Conservation (phyloP, 257 asterid genomes). For the Verbena officinalis region DNA sequence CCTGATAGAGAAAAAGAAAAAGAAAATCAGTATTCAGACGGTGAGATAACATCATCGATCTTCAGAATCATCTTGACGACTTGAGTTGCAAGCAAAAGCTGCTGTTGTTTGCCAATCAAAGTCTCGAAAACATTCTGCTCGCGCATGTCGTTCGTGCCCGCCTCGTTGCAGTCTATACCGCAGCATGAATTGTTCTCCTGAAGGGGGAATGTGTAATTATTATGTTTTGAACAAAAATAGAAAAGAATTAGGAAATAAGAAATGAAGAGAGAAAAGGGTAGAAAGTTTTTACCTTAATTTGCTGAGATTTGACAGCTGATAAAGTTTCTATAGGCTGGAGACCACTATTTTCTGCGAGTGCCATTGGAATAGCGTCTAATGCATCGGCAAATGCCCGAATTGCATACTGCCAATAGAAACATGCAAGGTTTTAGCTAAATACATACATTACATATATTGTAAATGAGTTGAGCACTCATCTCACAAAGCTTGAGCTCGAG, state of each 20-base stretch:
- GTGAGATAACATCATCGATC: conserved; percentile 83
- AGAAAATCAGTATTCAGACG: conserved; percentile 62
- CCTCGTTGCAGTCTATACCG: conserved; percentile 88
- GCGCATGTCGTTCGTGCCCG: conserved; percentile 87
- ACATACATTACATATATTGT: neutral
- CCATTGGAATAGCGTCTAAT: conserved; percentile 94
- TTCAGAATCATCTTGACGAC: conserved; percentile 90
- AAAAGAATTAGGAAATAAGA: neutral
- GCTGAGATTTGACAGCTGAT: conserved; percentile 89
- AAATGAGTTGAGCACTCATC: too few species aligned
- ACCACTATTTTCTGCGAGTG: conserved; percentile 97
- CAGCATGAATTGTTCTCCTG: conserved; percentile 74
- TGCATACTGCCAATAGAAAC: conserved; percentile 67
- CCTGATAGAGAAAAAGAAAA: conserved; percentile 1
- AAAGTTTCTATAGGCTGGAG: conserved; percentile 93
- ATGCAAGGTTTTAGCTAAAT: conserved; percentile 19
- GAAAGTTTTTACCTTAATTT: conserved; percentile 68
- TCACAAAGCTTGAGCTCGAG: too few species aligned
- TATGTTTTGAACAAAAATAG: neutral
- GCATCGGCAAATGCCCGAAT: conserved; percentile 98
- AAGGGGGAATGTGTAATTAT: neutral
- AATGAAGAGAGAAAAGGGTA: neutral
- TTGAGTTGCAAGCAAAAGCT: conserved; percentile 80
- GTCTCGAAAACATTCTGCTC: conserved; percentile 88
- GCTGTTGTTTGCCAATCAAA: conserved; percentile 87